Base-by-base conservation (phyloP, 129 eudicot genomes). In the Deinandra increscens region DNA sequence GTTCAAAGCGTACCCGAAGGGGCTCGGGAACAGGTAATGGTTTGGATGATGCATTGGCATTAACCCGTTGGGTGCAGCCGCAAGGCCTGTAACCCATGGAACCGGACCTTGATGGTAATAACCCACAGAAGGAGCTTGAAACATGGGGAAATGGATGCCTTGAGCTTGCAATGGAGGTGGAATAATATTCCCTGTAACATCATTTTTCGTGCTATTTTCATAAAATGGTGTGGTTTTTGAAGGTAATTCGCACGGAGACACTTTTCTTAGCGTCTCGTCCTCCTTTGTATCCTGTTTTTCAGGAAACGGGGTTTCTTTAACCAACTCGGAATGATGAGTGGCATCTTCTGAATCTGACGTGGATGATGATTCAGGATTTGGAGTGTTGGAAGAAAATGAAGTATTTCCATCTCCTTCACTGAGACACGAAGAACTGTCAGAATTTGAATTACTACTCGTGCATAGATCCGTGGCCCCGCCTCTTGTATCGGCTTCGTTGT, bases 351-450 rank as follows among this genome's bases (percentile, higher is more conserved):
- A 91, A 79, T 92, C 94, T 6, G 96, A 88, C 9, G 83, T 73
- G 26, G 86, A 91, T 5, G 79, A 82, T 4, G 89, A 91, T 54
- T 84, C 91, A 0, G 81, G 75, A 74, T 84, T 88, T 63, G 70
- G 88, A 20, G 84, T 80, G 80, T 74, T 88, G 9, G 90, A 83
- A 14, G 82, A 81, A 37, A 78, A 80, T 6, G 82, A 83, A 4
- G 85, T 76, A 53, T 64, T 78, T 79, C 88, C 90, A 39, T 91
- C 97, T 69, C 90, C 95, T 83, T 91, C 96, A 55, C 93, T 91
- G 22, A 80, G 87, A 73, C 94, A 91, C 37, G 94, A 91, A 3
- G 97, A 91, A 81, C 93, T 86, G 64, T 88, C 96, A 15, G 96
- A 88, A 77, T 71, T 88, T 22, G 89, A 84, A 33, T 76, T 81